phyloP scores from a whole-genome alignment of 169 alveolate species.

The Cryptosporidium andersoni region DNA sequence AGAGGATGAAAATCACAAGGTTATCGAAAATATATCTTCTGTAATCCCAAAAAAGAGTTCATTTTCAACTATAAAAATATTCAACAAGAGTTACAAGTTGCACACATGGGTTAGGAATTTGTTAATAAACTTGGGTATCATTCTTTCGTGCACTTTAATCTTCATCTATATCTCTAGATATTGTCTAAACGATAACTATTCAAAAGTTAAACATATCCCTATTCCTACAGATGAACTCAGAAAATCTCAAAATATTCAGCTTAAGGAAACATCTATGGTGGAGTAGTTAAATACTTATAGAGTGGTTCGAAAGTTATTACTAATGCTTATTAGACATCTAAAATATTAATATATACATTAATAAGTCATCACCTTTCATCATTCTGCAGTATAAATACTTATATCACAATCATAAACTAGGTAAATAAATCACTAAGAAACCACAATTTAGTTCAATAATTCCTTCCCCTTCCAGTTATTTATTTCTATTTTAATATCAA shows the following conservation, averaged over 20 bases:
- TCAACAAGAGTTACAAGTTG: conserved; percentile 10
- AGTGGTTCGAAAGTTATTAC: neutral
- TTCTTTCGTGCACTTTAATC: conserved; percentile 3
- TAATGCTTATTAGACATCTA: neutral
- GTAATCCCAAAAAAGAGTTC: neutral
- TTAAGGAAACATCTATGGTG: conserved; percentile 49
- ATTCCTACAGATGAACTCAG: conserved; percentile 7
- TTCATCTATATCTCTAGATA: conserved; percentile 26
- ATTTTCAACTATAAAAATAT: neutral
- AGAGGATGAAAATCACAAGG: conserved; percentile 34
- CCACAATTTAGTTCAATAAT: too few species aligned
- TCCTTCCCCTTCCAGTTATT: too few species aligned
- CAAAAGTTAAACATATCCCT: neutral
- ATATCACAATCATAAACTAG: too few species aligned
- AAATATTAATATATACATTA: too few species aligned
- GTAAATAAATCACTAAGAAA: too few species aligned
- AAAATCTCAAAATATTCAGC: conserved; percentile 30
- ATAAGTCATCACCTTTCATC: too few species aligned
- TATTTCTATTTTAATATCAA: too few species aligned
- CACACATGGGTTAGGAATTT: conserved; percentile 33
- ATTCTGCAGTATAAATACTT: too few species aligned
- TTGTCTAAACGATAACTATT: conserved; percentile 10
- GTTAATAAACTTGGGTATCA: conserved; percentile 7
- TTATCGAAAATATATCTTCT: neutral
- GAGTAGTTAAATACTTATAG: conserved; percentile 1